phyloP scores from a whole-genome alignment of 805 yeast species.

The Blastobotrys peoriensis region DNA sequence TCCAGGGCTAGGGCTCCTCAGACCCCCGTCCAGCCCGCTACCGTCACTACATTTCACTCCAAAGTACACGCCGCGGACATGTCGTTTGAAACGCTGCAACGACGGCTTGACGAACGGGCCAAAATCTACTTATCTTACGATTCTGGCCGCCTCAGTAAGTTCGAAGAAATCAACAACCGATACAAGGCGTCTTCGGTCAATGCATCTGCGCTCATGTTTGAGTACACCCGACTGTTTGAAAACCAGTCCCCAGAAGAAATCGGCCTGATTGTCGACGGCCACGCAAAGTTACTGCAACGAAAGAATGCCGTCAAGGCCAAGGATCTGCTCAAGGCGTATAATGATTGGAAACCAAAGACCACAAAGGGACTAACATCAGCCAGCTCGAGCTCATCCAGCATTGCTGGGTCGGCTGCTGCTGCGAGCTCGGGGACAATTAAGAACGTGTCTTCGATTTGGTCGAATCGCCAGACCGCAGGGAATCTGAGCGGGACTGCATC shows the following conservation, averaged over 20 bases:
- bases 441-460: slow-evolving; percentile 13
- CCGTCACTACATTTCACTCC: slow-evolving; percentile 12
- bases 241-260: slow-evolving; percentile 42
- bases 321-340: slow-evolving; percentile 6
- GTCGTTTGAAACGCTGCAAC: slow-evolving; percentile 43
- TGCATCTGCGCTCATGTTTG: slow-evolving; percentile 42
- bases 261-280: slow-evolving; percentile 39
- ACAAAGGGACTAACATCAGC: not conserved
- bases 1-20: not conserved
- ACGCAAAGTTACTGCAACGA: slow-evolving; percentile 19
- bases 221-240: slow-evolving; percentile 46
- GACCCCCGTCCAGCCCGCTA: slow-evolving; percentile 9
- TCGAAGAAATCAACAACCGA: slow-evolving; percentile 42
- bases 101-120: slow-evolving; percentile 78
- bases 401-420: slow-evolving; percentile 7
- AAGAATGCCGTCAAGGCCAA: slow-evolving; percentile 3
- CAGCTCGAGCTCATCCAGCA: slow-evolving; percentile 5
- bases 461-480: slow-evolving; percentile 17
- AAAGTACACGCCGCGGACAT: slow-evolving; percentile 18
- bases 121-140: slow-evolving; percentile 65
- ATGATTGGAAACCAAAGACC: slow-evolving; percentile 9
- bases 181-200: slow-evolving; percentile 43
- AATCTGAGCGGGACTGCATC: slow-evolving; percentile 28
- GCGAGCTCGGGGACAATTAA: slow-evolving; percentile 1
- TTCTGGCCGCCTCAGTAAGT: slow-evolving; percentile 40